Evolutionary conservation across 768 basidiomycete genomes (phyloP), one percentile per base, ranked within the genome.

Genomic region (Pluteus cervinus): DNA sequence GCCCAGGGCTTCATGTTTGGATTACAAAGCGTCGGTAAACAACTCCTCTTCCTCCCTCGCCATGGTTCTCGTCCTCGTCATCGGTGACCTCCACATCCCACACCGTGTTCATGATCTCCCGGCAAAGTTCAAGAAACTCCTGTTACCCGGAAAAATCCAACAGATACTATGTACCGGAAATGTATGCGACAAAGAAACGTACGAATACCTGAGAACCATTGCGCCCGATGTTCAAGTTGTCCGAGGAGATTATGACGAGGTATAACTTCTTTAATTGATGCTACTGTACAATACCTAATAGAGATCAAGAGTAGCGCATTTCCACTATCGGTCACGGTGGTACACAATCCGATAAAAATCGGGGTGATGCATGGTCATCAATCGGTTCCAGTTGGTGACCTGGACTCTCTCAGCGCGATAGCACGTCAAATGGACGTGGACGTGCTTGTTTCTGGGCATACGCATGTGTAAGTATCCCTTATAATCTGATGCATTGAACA

Each of bases 381-480:
- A 58, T 83, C 77, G 52, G 75, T 97, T 28, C 94, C 96, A 1
- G 80, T 83, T 0, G 96, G 93, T 10, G 92, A 96, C 56, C 69
- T 91, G 3, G 91, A 96, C 53, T 81, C 87, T n/a, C 70, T 98
- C 29, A 81, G 78, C 36, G 74, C 87, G 3, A 76, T 93, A 37
- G 91, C 93, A 11, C 66, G 94, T 24, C 90, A 93, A 62, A 90
- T 99, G 87, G 94, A 98, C 55, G 96, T 97, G 3, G 96, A 99
- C 52, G 90, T 99, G 0, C 69, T 98, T 24, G 65, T 98, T 15
- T 88, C 84, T 2, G 96, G 96, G 0, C 91, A 91, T 51, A 98
- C 96, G 0, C 93, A 97, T 60, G 80, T 79, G 93, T 94, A 53
- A 55, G 86, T 61, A 16, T 33, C 11, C 39, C 21, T 36, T 14